These are phyloP conservation scores for Colletotrichum liaoningense DNA, from an alignment of 2,329 filamentous ascomycete species.

Conservation along the genomic window DNA sequence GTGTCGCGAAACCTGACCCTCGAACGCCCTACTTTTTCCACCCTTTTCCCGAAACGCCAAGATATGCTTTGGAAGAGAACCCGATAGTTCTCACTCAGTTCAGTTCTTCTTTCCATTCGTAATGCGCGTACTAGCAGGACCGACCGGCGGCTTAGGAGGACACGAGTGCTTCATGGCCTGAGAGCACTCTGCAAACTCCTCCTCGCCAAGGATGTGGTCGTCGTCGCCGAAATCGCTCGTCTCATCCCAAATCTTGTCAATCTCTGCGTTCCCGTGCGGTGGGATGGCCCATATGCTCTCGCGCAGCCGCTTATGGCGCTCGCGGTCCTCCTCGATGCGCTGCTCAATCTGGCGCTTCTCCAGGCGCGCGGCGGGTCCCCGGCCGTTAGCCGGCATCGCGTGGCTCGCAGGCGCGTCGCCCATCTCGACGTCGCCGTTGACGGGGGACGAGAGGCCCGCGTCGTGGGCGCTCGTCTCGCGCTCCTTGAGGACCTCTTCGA, in stretches of 20 bases:
- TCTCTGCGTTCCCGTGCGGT: constrained; percentile 73
- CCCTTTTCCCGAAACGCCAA: constrained; percentile 23
- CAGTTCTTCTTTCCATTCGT: constrained; percentile 31
- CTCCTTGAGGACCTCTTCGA: constrained; percentile 83
- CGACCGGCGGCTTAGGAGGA: constrained; percentile 25
- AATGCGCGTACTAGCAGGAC: constrained; percentile 29
- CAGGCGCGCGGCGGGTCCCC: constrained; percentile 51
- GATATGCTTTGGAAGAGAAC: not conserved
- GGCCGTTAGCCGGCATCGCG: constrained; percentile 50
- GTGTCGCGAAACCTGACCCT: not conserved
- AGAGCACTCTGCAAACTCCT: constrained; percentile 71
- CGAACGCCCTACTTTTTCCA: constrained; percentile 4
- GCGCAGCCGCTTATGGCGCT: constrained; percentile 89
- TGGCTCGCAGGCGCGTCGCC: constrained; percentile 55
- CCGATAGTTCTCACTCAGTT: not conserved
- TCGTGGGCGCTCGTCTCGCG: constrained; percentile 75
- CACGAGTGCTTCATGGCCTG: constrained; percentile 39
- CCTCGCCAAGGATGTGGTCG: constrained; percentile 79
- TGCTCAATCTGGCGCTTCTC: constrained; percentile 95
- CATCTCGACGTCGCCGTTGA: constrained; percentile 53
- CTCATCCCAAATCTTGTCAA: constrained; percentile 86
- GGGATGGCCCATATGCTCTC: constrained; percentile 95
- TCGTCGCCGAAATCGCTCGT: constrained; percentile 89
- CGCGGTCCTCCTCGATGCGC: constrained; percentile 94
- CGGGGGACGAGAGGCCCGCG: constrained; percentile 61